Conservation (phyloP, 2,329 filamentous ascomycete species). For the Phaeosphaeria sp. region DNA sequence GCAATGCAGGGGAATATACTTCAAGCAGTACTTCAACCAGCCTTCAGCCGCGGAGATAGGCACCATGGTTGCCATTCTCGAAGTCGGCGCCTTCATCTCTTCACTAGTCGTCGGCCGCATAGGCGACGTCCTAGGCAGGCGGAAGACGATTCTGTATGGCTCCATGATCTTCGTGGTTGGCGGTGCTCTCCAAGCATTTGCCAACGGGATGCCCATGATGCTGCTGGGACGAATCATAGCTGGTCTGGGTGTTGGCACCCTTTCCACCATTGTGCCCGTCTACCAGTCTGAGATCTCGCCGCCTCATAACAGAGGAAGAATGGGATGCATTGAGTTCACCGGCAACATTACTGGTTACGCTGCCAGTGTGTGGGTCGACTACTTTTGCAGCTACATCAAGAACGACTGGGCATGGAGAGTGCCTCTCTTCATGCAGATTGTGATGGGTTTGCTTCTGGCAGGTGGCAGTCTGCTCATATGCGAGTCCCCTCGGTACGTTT, state of each 20-base stretch:
- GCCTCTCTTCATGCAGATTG: slow-evolving; percentile 88
- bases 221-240: slow-evolving; percentile 59
- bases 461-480: slow-evolving; percentile 91
- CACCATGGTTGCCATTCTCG: slow-evolving; percentile 97
- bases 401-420: slow-evolving; percentile 88
- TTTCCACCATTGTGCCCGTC: slow-evolving; percentile 61
- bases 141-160: slow-evolving; percentile 90
- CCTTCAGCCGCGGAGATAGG: slow-evolving; percentile 87
- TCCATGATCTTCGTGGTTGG: slow-evolving; percentile 86
- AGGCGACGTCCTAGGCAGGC: slow-evolving; percentile 88
- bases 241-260: slow-evolving; percentile 58
- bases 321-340: slow-evolving; percentile 97
- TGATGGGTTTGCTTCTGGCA: slow-evolving; percentile 88
- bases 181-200: slow-evolving; percentile 82
- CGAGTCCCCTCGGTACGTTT: slow-evolving; percentile 83
- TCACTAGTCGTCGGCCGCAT: slow-evolving; percentile 86
- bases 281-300: slow-evolving; percentile 72
- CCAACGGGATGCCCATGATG: slow-evolving; percentile 90
- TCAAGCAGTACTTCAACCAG: slow-evolving; percentile 91
- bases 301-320: slow-evolving; percentile 91
- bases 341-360: slow-evolving; percentile 97
- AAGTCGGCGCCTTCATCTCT: slow-evolving; percentile 89
- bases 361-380: slow-evolving; percentile 98
- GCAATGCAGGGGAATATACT: slow-evolving; percentile 74
- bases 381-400: slow-evolving; percentile 91